These are phyloP conservation scores for Cryptomeria japonica DNA, from an alignment of 75 land plant species.

Conservation along the genomic window DNA sequence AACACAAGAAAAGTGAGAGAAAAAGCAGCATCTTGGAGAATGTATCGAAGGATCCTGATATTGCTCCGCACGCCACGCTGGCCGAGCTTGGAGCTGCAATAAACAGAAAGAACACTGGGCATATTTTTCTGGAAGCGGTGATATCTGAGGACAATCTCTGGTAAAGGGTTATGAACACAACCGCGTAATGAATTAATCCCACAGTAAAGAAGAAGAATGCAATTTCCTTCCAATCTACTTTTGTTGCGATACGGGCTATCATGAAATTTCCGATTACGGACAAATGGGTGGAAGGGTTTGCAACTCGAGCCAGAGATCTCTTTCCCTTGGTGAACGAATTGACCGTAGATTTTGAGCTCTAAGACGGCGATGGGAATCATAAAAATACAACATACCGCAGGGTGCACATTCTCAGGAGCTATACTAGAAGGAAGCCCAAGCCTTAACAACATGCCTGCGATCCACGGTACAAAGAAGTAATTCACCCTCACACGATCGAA, in stretches of 20 bases:
- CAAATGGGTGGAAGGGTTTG: constrained; percentile 66
- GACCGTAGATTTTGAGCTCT: constrained; percentile 45
- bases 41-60: constrained; percentile 32
- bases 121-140: constrained; percentile 22
- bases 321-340: constrained; percentile 47
- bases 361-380: constrained; percentile 58
- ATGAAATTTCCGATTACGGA: constrained; percentile 60
- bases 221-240: constrained; percentile 68
- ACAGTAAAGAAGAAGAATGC: constrained; percentile 72
- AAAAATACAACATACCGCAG: constrained; percentile 51
- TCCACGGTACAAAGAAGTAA: constrained; percentile 22
- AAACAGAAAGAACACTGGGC: constrained; percentile 55
- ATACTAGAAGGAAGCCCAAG: not conserved
- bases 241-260: constrained; percentile 50
- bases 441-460: constrained; percentile 39
- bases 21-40: constrained; percentile 35
- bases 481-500: constrained; percentile 70
- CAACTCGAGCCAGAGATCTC: constrained; percentile 25
- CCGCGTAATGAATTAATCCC: constrained; percentile 65
- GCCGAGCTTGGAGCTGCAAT: constrained; percentile 54
- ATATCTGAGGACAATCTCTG: constrained; percentile 67
- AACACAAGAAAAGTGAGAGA: constrained; percentile 43
- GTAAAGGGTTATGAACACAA: constrained; percentile 75
- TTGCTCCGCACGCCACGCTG: constrained; percentile 39
- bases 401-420: not conserved